Conservation (phyloP, 2,329 filamentous ascomycete genomes). For the Dactylellina cionopaga region DNA sequence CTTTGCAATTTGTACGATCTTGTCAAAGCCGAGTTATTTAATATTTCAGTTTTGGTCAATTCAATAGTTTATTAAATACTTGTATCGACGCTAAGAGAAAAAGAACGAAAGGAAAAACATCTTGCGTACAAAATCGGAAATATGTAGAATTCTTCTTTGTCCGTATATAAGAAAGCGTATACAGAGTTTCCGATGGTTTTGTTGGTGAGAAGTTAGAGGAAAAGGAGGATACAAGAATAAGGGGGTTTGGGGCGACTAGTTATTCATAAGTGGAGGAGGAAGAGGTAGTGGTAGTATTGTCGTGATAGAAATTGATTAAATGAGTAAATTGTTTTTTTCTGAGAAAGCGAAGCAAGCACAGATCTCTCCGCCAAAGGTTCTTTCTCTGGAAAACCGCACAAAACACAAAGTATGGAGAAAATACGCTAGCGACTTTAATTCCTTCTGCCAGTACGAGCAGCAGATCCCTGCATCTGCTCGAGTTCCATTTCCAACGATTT, state of each 20-base stretch:
- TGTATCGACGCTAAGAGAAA: constrained; percentile 53
- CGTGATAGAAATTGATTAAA: constrained; percentile 47
- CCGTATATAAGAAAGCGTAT: constrained; percentile 6
- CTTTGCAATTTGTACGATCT: too few relatives aligned
- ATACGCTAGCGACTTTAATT: constrained; percentile 68
- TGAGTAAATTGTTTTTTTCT: constrained; percentile 30
- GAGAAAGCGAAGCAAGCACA: constrained; percentile 26
- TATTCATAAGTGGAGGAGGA: constrained; percentile 10
- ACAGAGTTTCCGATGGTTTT: background rate
- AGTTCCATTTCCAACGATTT: constrained; percentile 92
- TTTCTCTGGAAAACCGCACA: constrained; percentile 34
- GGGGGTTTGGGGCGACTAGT: constrained; percentile 9
- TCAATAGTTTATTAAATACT: constrained; percentile 53
- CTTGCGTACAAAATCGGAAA: constrained; percentile 44
- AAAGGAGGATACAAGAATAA: constrained; percentile 34
- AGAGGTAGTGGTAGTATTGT: too few relatives aligned
- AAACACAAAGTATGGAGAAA: constrained; percentile 15
- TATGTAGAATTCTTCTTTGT: constrained; percentile 8
- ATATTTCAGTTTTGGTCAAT: constrained; percentile 44
- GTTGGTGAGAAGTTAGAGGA: background rate
- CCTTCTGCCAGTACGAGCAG: constrained; percentile 90
- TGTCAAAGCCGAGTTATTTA: too few relatives aligned
- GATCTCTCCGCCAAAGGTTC: constrained; percentile 33
- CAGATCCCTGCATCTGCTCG: constrained; percentile 88
- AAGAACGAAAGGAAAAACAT: constrained; percentile 40